Evolutionary conservation across 306 rosid genomes (phyloP).

Genomic region (Dryas alaskensis): DNA sequence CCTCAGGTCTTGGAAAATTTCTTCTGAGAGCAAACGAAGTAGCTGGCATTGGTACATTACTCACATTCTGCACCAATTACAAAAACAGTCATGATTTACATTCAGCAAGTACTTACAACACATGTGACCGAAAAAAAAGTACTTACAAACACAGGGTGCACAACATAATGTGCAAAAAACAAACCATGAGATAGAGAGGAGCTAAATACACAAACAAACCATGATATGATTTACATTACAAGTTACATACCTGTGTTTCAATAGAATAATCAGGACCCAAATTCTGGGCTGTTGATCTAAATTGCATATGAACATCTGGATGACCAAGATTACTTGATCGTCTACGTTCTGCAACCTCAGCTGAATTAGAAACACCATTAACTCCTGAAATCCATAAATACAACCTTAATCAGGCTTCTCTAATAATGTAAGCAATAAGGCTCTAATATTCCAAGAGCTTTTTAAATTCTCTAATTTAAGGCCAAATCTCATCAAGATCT

Average conservation of each 20-base stretch:
- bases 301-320: constrained; percentile 29
- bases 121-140: background rate
- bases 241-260: constrained; percentile 46
- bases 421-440: background rate
- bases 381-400: constrained; percentile 8
- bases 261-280: constrained; percentile 27
- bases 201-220: constrained; percentile 2
- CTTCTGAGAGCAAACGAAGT: background rate
- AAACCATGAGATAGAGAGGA: background rate
- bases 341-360: background rate
- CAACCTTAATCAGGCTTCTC: background rate
- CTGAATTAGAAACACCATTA: constrained; percentile 4
- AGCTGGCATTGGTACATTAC: constrained; percentile 37
- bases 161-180: background rate
- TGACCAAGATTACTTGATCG: constrained; percentile 13
- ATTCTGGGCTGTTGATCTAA: constrained; percentile 42
- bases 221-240: constrained; percentile 13
- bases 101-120: background rate
- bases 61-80: constrained; percentile 40
- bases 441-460: background rate
- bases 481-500: background rate
- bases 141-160: background rate
- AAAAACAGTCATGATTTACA: background rate
- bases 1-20: constrained; percentile 1
- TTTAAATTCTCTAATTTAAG: background rate